These are phyloP conservation scores for Kuraishia cidri DNA, from an alignment of 805 yeast species.

Conservation along the genomic window DNA sequence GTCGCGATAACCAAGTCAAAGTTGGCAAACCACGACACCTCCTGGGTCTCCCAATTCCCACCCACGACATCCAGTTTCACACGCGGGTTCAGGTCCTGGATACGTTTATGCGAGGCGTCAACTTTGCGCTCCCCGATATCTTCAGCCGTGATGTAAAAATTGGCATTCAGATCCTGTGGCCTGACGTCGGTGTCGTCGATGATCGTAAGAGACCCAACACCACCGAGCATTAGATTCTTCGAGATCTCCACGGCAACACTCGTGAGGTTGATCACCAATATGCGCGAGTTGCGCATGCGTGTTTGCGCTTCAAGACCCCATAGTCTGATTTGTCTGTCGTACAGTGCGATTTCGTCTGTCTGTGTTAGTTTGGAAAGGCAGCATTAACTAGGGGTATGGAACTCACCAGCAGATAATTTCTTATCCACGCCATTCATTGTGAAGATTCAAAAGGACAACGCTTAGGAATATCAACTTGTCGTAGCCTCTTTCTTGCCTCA, in stretches of 20 bases:
- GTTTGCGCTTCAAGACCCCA: slow-evolving; percentile 96
- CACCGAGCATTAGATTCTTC: slow-evolving; percentile 83
- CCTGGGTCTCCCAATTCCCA: slow-evolving; percentile 10
- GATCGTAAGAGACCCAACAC: slow-evolving; percentile 71
- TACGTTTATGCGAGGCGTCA: slow-evolving; percentile 42
- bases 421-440: not conserved
- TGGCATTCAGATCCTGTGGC: slow-evolving; percentile 61
- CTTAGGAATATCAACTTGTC: too few species aligned
- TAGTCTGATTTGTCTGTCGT: slow-evolving; percentile 88
- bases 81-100: slow-evolving; percentile 72
- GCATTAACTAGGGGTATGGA: not conserved
- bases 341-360: slow-evolving; percentile 80
- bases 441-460: not conserved
- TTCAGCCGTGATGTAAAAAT: slow-evolving; percentile 56
- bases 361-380: slow-evolving; percentile 6
- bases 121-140: slow-evolving; percentile 51
- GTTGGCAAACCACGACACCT: slow-evolving; percentile 29
- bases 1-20: slow-evolving; percentile 76
- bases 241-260: slow-evolving; percentile 76
- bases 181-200: slow-evolving; percentile 46
- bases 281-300: slow-evolving; percentile 59
- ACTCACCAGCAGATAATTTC: slow-evolving; percentile 1
- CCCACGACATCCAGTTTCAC: slow-evolving; percentile 47
- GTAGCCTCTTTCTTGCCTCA: too few species aligned
- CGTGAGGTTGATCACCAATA: slow-evolving; percentile 64